A percentile compares a stretch with the other conserved stretches of the same genome.
These are phyloP conservation scores for thale cress (Arabidopsis thaliana) DNA, from an alignment of 345 rosid species.

Conservation along the genomic window DNA sequence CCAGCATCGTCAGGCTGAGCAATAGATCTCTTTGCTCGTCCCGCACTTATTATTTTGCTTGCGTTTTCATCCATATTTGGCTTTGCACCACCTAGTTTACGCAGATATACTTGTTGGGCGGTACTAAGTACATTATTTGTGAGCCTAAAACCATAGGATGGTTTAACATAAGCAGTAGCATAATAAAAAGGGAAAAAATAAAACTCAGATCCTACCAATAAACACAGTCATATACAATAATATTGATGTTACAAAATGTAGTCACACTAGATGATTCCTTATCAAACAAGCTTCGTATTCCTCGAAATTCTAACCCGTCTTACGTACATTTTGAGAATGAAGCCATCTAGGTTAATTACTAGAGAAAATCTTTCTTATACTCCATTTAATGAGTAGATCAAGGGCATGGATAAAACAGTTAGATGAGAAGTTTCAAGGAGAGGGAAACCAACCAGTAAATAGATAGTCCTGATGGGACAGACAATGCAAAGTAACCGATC, in stretches of 20 bases:
- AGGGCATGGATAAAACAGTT: background rate
- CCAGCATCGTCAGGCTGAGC: slow-evolving; percentile 72
- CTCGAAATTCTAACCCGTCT: background rate
- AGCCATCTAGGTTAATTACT: background rate
- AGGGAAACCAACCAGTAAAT: slow-evolving; percentile 86
- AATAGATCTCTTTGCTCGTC: slow-evolving; percentile 86
- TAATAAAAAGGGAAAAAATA: background rate
- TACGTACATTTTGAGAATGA: background rate
- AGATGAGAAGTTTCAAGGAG: slow-evolving; percentile 10
- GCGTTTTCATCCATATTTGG: slow-evolving; percentile 83
- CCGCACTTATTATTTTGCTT: slow-evolving; percentile 87
- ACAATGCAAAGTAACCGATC: slow-evolving; percentile 97
- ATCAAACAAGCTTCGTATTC: background rate
- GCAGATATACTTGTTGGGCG: slow-evolving; percentile 96
- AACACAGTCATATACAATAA: background rate
- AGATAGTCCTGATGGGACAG: slow-evolving; percentile 98
- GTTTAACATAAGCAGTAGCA: slow-evolving; percentile 1
- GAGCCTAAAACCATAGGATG: slow-evolving; percentile 60
- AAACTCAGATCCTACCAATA: background rate
- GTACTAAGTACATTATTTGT: slow-evolving; percentile 95
- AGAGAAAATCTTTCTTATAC: background rate
- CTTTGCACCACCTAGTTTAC: slow-evolving; percentile 93
- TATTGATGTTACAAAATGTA: background rate
- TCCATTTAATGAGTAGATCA: slow-evolving; percentile 18
- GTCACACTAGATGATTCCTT: background rate